These are phyloP conservation scores for Biancaea sappan DNA, from an alignment of 306 rosid genomes.

Conservation along the genomic window DNA sequence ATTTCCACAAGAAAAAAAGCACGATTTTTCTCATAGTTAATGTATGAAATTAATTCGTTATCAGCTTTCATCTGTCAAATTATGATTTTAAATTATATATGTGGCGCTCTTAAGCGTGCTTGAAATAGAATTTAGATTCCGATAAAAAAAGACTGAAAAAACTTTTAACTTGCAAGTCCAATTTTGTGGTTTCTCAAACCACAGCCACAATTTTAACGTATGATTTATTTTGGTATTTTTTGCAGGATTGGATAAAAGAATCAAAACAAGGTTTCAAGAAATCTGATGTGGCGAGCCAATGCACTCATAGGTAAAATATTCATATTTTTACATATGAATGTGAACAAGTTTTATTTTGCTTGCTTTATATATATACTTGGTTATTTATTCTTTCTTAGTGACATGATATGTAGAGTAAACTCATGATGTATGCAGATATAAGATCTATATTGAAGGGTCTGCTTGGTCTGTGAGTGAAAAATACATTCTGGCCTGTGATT, in stretches of 20 bases:
- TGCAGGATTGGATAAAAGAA: slow-evolving; percentile 81
- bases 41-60: too few relatives aligned
- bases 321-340: neutral
- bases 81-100: too few relatives aligned
- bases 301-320: slow-evolving; percentile 63
- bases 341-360: neutral
- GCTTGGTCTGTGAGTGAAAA: slow-evolving; percentile 99
- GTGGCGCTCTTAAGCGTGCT: too few relatives aligned
- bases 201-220: neutral
- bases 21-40: too few relatives aligned
- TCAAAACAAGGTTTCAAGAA: slow-evolving; percentile 65
- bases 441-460: slow-evolving; percentile 94
- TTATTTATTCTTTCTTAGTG: neutral
- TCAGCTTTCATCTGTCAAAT: too few relatives aligned
- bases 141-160: too few relatives aligned
- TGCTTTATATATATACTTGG: neutral
- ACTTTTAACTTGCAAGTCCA: too few relatives aligned
- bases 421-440: slow-evolving; percentile 55
- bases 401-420: neutral
- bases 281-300: slow-evolving; percentile 85
- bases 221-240: neutral
- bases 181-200: neutral
- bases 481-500: slow-evolving; percentile 90
- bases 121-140: too few relatives aligned
- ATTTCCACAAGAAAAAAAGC: too few relatives aligned